These are phyloP conservation scores for Trichoderma guizhouense DNA, from an alignment of 2,329 filamentous ascomycete genomes.

Conservation along the genomic window DNA sequence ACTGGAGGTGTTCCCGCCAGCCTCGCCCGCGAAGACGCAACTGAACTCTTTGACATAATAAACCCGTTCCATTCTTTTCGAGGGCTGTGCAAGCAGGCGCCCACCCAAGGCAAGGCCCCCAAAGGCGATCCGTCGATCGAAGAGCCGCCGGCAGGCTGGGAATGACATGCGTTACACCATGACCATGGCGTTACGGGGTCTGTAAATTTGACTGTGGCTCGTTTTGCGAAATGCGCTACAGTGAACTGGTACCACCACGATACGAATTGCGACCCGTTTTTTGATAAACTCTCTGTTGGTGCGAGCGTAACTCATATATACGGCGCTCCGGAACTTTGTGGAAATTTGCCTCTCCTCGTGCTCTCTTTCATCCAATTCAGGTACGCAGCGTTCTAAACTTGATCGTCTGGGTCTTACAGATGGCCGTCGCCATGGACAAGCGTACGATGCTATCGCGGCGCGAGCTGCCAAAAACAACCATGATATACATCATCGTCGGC, in stretches of 20 bases:
- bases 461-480: background rate
- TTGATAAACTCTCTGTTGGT: background rate
- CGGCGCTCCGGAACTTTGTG: background rate
- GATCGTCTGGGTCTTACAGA: background rate
- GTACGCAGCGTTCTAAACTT: background rate
- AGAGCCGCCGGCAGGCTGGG: background rate
- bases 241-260: background rate
- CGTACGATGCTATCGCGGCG: background rate
- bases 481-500: conserved; percentile 14
- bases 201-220: conserved; percentile 7
- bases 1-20: conserved; percentile 2
- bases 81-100: conserved; percentile 6
- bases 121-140: background rate
- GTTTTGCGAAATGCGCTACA: background rate
- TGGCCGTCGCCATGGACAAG: background rate
- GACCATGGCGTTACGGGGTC: background rate
- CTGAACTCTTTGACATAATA: background rate
- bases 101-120: background rate
- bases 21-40: background rate
- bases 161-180: background rate
- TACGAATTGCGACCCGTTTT: background rate
- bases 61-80: background rate
- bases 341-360: background rate
- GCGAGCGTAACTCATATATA: background rate
- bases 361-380: background rate